Percentiles rank a stretch among this genome's conserved stretches.
phyloP scores from a whole-genome alignment of 2,329 filamentous ascomycete species.

The Microcyclosporella mali region DNA sequence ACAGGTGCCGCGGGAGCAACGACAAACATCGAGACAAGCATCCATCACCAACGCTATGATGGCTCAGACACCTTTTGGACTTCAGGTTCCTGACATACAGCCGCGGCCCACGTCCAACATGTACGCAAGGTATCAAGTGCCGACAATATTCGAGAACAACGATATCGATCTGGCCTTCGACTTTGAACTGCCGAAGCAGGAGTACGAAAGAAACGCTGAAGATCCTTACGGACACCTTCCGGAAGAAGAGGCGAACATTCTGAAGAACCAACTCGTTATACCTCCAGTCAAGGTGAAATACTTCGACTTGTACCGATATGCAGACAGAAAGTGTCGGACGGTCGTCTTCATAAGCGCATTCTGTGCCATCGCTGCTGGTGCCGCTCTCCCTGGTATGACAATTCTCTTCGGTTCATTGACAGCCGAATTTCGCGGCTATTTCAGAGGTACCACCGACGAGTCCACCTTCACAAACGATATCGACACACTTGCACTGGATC shows the following conservation, averaged over 20 bases:
- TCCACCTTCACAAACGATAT: conserved; percentile 56
- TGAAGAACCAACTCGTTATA: conserved; percentile 37
- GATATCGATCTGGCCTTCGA: too few species aligned
- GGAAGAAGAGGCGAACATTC: conserved; percentile 32
- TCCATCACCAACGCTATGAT: too few species aligned
- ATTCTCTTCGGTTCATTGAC: conserved; percentile 71
- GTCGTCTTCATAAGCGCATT: conserved; percentile 37
- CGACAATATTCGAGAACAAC: too few species aligned
- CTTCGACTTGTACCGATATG: conserved; percentile 40
- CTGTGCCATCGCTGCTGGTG: conserved; percentile 32
- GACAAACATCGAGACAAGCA: too few species aligned
- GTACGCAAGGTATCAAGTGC: too few species aligned
- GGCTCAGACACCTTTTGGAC: too few species aligned
- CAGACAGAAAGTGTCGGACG: conserved; percentile 35
- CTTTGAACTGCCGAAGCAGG: conserved; percentile 11
- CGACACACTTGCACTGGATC: conserved; percentile 65
- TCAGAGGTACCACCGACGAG: conserved; percentile 41
- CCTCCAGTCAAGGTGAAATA: conserved; percentile 40
- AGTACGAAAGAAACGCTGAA: conserved; percentile 20
- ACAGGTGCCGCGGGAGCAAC: too few species aligned
- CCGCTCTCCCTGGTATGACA: conserved; percentile 35
- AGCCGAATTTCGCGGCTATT: conserved; percentile 62
- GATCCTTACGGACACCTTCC: conserved; percentile 35
- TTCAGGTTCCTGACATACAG: too few species aligned
- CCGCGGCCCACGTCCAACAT: too few species aligned